These are phyloP conservation scores for Nothophaeocryptopus gaeumannii DNA, from an alignment of 2,329 filamentous ascomycete genomes.

Conservation along the genomic window DNA sequence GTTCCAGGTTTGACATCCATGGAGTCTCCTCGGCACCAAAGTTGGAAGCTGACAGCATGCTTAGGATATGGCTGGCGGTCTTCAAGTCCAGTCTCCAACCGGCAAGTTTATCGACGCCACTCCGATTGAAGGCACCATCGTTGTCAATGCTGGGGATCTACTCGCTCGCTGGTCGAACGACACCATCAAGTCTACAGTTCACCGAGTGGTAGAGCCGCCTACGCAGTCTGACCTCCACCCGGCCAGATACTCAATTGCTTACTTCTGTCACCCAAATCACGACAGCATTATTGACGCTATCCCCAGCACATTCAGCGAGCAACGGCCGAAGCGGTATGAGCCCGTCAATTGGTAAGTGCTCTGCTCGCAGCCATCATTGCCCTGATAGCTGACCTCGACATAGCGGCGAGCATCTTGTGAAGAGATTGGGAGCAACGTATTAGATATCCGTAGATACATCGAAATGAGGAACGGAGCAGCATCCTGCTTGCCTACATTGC, in stretches of 20 bases:
- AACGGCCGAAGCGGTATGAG: slow-evolving; percentile 70
- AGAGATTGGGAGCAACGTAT: slow-evolving; percentile 70
- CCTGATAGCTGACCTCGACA: slow-evolving; percentile 33
- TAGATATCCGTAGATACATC: background rate
- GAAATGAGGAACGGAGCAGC: no score
- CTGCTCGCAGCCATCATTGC: background rate
- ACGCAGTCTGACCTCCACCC: slow-evolving; percentile 60
- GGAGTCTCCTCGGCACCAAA: no score
- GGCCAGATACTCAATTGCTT: slow-evolving; percentile 77
- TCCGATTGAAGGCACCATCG: slow-evolving; percentile 75
- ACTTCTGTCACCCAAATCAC: slow-evolving; percentile 86
- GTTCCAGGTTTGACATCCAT: slow-evolving; percentile 34
- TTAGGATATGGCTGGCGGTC: slow-evolving; percentile 54
- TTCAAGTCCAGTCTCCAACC: slow-evolving; percentile 65
- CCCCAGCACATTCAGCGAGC: slow-evolving; percentile 69
- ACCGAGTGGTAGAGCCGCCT: slow-evolving; percentile 84
- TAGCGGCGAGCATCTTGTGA: slow-evolving; percentile 72
- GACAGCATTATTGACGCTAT: slow-evolving; percentile 73
- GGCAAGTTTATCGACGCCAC: slow-evolving; percentile 76
- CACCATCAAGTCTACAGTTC: slow-evolving; percentile 82
- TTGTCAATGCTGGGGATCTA: slow-evolving; percentile 85
- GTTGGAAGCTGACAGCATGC: background rate
- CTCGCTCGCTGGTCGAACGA: slow-evolving; percentile 79
- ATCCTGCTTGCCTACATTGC: no score
- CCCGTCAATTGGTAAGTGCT: slow-evolving; percentile 55